Percentiles rank a stretch among this genome's conserved stretches.
These are phyloP conservation scores for Vaccinium darrowii DNA, from an alignment of 148 eudicot species.

Conservation along the genomic window DNA sequence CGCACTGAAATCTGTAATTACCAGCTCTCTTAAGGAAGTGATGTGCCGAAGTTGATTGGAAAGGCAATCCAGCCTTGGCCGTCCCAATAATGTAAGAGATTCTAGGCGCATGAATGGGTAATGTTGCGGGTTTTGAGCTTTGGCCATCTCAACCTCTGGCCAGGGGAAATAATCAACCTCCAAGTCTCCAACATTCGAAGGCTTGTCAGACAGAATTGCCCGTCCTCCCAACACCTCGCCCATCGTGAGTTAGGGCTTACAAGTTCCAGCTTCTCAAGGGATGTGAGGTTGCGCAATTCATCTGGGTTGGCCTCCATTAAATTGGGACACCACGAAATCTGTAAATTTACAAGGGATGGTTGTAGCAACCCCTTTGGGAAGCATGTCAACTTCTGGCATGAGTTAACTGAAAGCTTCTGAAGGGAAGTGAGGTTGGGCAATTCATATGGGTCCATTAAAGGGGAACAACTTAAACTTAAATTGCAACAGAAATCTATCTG, in stretches of 20 bases:
- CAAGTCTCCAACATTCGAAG: not conserved
- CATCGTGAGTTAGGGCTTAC: not conserved
- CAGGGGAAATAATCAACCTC: not conserved
- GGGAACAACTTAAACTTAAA: too few relatives aligned
- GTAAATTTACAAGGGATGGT: not conserved
- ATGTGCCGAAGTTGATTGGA: not conserved
- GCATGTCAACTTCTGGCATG: not conserved
- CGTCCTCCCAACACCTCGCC: not conserved
- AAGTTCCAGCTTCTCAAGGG: not conserved
- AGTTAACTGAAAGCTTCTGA: fast-evolving
- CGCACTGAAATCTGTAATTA: not conserved
- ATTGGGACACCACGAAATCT: fast-evolving
- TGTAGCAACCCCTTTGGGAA: not conserved
- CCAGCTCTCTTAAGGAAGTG: not conserved
- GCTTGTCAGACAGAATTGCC: not conserved
- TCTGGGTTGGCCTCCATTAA: not conserved
- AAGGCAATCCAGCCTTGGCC: not conserved
- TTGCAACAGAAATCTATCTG: too few relatives aligned
- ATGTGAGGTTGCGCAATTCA: not conserved
- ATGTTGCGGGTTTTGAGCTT: too few relatives aligned
- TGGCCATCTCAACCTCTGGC: not conserved
- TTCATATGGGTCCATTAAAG: not conserved
- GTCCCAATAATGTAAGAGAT: too few relatives aligned
- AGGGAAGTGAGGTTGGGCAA: not conserved
- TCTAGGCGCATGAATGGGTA: too few relatives aligned